phyloP scores from a whole-genome alignment of 331 rosid species.

The Quercus phellos region DNA sequence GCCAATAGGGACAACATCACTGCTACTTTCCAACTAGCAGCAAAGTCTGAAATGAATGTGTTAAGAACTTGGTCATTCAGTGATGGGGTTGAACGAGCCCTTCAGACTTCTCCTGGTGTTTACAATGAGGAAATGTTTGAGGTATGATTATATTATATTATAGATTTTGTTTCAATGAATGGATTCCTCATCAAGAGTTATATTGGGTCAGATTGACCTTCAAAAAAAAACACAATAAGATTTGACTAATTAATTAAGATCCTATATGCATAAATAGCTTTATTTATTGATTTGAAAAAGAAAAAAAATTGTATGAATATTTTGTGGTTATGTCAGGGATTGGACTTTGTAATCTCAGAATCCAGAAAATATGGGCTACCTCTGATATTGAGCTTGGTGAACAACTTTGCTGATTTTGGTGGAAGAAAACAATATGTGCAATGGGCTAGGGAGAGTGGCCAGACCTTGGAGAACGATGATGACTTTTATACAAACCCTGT shows the following conservation, averaged over 20 bases:
- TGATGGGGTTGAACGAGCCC: conserved; percentile 41
- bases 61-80: conserved; percentile 60
- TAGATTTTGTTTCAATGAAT: background rate
- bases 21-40: conserved; percentile 37
- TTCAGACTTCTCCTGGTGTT: conserved; percentile 45
- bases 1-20: conserved; percentile 39
- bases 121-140: conserved; percentile 41
- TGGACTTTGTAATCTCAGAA: conserved; percentile 44
- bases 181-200: too few species aligned
- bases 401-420: conserved; percentile 33
- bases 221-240: too few species aligned
- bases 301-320: background rate
- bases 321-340: conserved; percentile 25
- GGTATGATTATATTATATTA: conserved; percentile 16
- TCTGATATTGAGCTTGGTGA: conserved; percentile 32
- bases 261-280: too few species aligned
- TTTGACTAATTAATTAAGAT: too few species aligned
- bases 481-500: conserved; percentile 28
- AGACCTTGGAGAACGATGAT: conserved; percentile 20
- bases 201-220: too few species aligned
- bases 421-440: conserved; percentile 33
- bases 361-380: conserved; percentile 29
- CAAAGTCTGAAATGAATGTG: conserved; percentile 41
- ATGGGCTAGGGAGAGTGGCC: conserved; percentile 31
- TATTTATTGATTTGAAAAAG: background rate